Evolutionary conservation across 768 basidiomycete genomes (phyloP), one percentile per base, ranked within the genome.

Genomic region (Scleroderma bovista): DNA sequence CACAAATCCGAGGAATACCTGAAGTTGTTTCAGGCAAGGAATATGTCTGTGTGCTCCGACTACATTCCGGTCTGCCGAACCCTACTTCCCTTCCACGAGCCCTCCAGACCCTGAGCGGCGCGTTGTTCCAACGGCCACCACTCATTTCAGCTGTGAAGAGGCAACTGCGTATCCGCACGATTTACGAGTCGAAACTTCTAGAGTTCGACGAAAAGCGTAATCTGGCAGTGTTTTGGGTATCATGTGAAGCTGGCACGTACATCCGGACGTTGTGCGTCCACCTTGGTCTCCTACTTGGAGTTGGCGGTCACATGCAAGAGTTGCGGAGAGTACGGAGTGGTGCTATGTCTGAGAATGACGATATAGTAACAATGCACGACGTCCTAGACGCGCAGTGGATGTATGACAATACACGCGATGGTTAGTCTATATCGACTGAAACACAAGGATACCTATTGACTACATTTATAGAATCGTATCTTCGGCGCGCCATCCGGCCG

Each of bases 221-320:
- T 62, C 80, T 99, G 47, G 92, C 81, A 36, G 94, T 99, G 17
- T 99, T 98, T 75, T 95, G 93, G 92, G 96, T 97, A 20, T 93
- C 89, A 19, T 99, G 96, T 66, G 96, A 99, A 67, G 96, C 96
- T 33, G 96, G 96, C 52, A 91, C 88, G n/a, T 90, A 90, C 57
- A 90, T 90, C 58, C 87, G 96, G 66, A 99, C 96, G 1, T 78
- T 99, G 40, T 99, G 96, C 67, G 96, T 99, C 13, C 96, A 99
- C 70, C 73, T 99, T 47, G 96, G 96, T 51, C 76, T 99, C 46
- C 53, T 99, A 37, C 75, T 97, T 33, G 96, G 96, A 53, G 95
- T 98, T 24, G 96, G 96, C 20, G 96, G 94, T n/a, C 96, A 99
- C 69, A 99, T 99, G 96, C 95, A 99, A 72, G 96, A 99, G 68